phyloP scores from a whole-genome alignment of 106 monocot species.

The Agapanthus africanus region DNA sequence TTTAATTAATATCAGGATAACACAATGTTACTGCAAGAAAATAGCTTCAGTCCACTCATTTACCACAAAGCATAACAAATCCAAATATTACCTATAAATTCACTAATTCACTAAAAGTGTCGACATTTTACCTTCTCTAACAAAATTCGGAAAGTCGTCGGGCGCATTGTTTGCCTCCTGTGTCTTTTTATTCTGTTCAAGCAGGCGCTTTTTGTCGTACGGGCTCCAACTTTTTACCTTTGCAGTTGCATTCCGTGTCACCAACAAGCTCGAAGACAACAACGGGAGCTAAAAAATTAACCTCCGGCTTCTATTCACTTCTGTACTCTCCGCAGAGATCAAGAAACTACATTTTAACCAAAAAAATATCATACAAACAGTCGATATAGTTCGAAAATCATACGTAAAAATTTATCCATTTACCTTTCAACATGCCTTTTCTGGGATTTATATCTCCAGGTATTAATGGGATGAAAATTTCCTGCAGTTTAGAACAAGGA shows the following conservation, averaged over 20 bases:
- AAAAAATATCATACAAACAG: no score
- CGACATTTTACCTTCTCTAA: slow-evolving; percentile 98
- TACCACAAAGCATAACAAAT: no score
- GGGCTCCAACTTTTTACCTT: slow-evolving; percentile 47
- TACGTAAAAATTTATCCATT: no score
- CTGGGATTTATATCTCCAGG: background rate
- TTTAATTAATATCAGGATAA: no score
- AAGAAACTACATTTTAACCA: no score
- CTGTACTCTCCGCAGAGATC: slow-evolving; percentile 7
- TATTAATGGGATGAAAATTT: background rate
- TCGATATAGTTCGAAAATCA: no score
- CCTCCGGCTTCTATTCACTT: slow-evolving; percentile 30
- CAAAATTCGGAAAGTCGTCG: slow-evolving; percentile 72
- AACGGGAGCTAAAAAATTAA: slow-evolving; percentile 30
- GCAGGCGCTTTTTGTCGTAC: slow-evolving; percentile 61
- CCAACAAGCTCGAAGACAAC: slow-evolving; percentile 24
- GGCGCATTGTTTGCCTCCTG: slow-evolving; percentile 79
- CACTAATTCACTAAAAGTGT: no score
- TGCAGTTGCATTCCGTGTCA: slow-evolving; percentile 29
- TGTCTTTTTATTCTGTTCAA: slow-evolving; percentile 86
- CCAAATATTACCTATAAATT: no score
- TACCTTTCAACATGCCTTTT: background rate
- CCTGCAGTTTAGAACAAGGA: background rate
- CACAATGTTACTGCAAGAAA: no score
- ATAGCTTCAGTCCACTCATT: no score